Conservation (phyloP, 139 green algal species). For the Volvox africanus region DNA sequence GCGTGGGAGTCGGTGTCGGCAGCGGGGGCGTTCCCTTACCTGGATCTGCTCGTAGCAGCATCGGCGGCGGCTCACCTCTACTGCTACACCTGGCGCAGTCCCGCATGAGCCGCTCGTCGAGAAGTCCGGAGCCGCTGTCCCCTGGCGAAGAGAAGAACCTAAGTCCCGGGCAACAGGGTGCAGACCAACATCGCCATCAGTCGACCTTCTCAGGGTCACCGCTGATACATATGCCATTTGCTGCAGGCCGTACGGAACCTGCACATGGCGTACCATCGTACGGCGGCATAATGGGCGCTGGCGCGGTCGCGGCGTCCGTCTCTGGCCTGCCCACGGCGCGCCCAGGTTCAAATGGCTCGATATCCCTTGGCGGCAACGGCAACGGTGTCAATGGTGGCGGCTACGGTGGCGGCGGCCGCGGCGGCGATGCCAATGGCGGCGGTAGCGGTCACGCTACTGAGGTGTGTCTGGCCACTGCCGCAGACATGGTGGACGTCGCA, state of each 20-base stretch:
- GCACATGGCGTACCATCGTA: slow-evolving; percentile 16
- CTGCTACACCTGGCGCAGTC: slow-evolving; percentile 26
- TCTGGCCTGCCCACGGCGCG: neutral
- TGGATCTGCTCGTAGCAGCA: neutral
- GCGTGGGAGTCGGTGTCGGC: neutral
- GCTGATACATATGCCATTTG: neutral
- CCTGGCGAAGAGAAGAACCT: neutral
- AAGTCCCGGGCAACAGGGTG: too few relatives aligned
- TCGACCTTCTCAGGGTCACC: neutral
- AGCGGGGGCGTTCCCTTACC: neutral
- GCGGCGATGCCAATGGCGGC: too few relatives aligned
- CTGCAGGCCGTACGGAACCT: neutral
- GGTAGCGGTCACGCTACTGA: neutral
- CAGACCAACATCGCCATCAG: too few relatives aligned
- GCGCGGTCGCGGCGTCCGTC: too few relatives aligned
- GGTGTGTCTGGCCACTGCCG: slow-evolving; percentile 23
- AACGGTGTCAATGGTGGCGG: neutral
- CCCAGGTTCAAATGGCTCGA: slow-evolving; percentile 6
- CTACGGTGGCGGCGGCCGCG: neutral
- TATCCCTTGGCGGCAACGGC: slow-evolving; percentile 1
- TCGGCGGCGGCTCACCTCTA: slow-evolving; percentile 4
- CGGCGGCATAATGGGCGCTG: neutral
- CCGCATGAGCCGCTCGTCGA: slow-evolving; percentile 12
- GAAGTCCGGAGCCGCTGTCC: neutral
- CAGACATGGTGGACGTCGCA: slow-evolving; percentile 14